Evolutionary conservation across 2,329 filamentous ascomycete genomes (phyloP).

Genomic region (Cladosporium colombiae): DNA sequence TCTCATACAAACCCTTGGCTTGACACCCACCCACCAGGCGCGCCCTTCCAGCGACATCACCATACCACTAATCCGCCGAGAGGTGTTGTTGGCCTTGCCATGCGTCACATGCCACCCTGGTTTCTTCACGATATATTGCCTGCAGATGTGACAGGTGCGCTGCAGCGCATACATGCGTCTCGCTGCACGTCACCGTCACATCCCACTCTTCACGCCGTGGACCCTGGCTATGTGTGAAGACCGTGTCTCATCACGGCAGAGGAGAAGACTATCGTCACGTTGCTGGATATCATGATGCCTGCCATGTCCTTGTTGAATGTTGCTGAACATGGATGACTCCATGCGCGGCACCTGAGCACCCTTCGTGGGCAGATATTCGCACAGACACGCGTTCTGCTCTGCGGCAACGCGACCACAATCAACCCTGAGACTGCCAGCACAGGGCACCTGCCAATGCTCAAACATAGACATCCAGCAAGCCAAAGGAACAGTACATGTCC

Average conservation of each 20-base stretch:
- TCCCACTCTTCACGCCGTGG: slow-evolving; percentile 2
- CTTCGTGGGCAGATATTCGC: neutral
- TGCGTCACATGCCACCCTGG: neutral
- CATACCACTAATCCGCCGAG: neutral
- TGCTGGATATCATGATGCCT: neutral
- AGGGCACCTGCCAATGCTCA: neutral
- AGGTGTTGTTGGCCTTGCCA: neutral
- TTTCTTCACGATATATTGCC: slow-evolving; percentile 4
- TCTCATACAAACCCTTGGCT: slow-evolving; percentile 1
- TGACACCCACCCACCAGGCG: neutral
- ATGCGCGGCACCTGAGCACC: neutral
- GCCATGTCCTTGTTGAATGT: neutral
- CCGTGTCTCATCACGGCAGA: neutral
- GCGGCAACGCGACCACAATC: neutral
- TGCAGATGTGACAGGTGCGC: neutral
- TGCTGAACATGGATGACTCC: neutral
- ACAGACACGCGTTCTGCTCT: neutral
- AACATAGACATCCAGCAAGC: neutral
- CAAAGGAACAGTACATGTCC: neutral
- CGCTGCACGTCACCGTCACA: slow-evolving; percentile 5
- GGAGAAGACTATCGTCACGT: neutral
- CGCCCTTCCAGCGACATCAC: neutral
- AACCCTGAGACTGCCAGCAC: neutral
- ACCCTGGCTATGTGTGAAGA: slow-evolving; percentile 8
- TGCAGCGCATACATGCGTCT: neutral